Conservation (phyloP, 2,329 filamentous ascomycete species). For the Fusarium sp. region DNA sequence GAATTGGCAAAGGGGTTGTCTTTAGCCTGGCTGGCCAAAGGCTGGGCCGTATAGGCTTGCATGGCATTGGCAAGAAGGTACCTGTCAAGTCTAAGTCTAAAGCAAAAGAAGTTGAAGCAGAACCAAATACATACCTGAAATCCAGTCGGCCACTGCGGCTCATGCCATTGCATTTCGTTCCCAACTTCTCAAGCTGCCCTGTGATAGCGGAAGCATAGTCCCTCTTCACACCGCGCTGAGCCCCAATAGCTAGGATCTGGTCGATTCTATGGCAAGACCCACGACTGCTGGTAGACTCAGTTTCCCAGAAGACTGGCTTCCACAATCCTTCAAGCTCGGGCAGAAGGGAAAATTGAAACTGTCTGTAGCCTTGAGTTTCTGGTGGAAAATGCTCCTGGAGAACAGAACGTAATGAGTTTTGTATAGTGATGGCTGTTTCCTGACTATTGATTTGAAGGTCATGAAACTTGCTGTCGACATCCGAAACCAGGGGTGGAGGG, state of each 20-base stretch:
- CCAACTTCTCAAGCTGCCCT: constrained; percentile 67
- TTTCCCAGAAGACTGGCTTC: constrained; percentile 63
- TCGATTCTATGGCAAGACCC: constrained; percentile 60
- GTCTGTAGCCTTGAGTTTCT: constrained; percentile 60
- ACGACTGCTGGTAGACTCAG: constrained; percentile 46
- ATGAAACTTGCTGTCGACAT: constrained; percentile 57
- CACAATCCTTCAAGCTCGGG: constrained; percentile 65
- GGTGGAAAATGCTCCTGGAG: constrained; percentile 65
- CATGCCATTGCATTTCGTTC: constrained; percentile 61
- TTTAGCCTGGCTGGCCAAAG: constrained; percentile 61
- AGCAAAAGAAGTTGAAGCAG: not conserved
- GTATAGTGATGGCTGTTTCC: constrained; percentile 65
- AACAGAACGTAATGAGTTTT: constrained; percentile 68
- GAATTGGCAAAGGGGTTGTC: constrained; percentile 68
- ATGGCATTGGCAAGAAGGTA: constrained; percentile 72
- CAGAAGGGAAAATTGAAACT: constrained; percentile 61
- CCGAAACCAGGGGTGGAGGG: constrained; percentile 52
- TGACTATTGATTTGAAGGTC: constrained; percentile 57
- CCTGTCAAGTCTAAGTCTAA: constrained; percentile 51
- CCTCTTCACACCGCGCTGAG: constrained; percentile 65
- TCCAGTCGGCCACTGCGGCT: constrained; percentile 69
- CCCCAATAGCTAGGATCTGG: constrained; percentile 71
- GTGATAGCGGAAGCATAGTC: constrained; percentile 63
- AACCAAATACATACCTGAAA: constrained; percentile 61
- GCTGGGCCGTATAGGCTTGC: constrained; percentile 67